Evolutionary conservation across 108 stramenopile genomes (phyloP).

Genomic region (Fistulifera pelliculosa): DNA sequence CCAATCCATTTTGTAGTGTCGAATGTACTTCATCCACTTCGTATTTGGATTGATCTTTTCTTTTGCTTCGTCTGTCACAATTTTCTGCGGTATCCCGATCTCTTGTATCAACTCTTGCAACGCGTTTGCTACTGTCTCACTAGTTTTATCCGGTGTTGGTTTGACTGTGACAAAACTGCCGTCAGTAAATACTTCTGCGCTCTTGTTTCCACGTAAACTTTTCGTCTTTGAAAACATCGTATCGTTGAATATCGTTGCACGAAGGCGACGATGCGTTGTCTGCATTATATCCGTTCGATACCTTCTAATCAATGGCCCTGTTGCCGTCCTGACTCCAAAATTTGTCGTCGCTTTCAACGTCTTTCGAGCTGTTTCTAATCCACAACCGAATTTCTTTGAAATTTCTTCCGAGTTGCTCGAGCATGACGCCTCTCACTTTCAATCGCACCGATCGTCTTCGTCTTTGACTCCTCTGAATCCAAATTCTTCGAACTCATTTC

Average conservation of each 20-base stretch:
- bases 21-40: not conserved
- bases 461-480: too few relatives aligned
- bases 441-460: too few relatives aligned
- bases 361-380: not conserved
- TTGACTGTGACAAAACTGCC: not conserved
- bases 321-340: not conserved
- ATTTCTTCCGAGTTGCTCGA: too few relatives aligned
- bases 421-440: too few relatives aligned
- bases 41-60: not conserved
- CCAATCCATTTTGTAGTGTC: not conserved
- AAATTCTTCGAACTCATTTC: too few relatives aligned
- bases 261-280: not conserved
- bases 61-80: conserved; percentile 6
- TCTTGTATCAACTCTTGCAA: conserved; percentile 5
- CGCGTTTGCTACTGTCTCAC: conserved; percentile 1
- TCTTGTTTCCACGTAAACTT: conserved; percentile 4
- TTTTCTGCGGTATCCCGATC: conserved; percentile 24
- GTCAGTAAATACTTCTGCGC: conserved; percentile 3
- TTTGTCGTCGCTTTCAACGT: conserved; percentile 10
- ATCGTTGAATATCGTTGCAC: not conserved
- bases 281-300: not conserved
- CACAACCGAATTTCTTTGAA: conserved; percentile 1
- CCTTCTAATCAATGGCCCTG: not conserved
- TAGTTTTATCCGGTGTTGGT: not conserved
- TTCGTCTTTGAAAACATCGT: conserved; percentile 11